A percentile compares a stretch with the other conserved stretches of the same genome.
These are phyloP conservation scores for Candida ipomoeae DNA, from an alignment of 805 yeast genomes.

Conservation along the genomic window DNA sequence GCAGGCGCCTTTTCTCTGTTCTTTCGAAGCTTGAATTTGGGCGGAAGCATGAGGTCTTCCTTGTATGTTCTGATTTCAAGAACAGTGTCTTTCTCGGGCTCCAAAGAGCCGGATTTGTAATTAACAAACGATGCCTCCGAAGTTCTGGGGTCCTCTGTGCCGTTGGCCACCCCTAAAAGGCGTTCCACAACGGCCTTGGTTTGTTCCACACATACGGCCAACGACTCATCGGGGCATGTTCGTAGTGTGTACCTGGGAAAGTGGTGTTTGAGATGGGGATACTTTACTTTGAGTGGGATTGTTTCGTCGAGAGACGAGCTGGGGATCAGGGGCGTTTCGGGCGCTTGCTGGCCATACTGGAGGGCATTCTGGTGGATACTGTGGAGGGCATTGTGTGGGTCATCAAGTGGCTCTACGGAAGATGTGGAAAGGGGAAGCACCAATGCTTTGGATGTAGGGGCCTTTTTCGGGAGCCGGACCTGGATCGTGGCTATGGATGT, in stretches of 20 bases:
- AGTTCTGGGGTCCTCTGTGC: constrained; percentile 13
- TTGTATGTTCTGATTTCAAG: constrained; percentile 64
- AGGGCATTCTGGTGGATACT: constrained; percentile 44
- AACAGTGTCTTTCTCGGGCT: constrained; percentile 18
- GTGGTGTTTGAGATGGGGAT: constrained; percentile 35
- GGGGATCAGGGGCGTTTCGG: constrained; percentile 11
- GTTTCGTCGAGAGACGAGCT: constrained; percentile 38
- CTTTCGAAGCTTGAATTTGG: constrained; percentile 67
- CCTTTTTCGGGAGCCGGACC: constrained; percentile 8
- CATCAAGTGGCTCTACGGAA: constrained; percentile 43
- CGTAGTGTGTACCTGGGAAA: constrained; percentile 39
- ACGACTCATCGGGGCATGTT: constrained; percentile 40
- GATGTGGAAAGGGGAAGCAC: constrained; percentile 16
- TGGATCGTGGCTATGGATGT: constrained; percentile 17
- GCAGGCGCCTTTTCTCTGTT: constrained; percentile 62
- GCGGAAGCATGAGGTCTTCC: constrained; percentile 84
- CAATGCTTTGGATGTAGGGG: constrained; percentile 3
- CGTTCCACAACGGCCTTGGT: constrained; percentile 56
- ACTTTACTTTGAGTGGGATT: constrained; percentile 50
- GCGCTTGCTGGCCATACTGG: constrained; percentile 31
- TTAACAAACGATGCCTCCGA: constrained; percentile 16
- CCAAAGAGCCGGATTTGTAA: constrained; percentile 17
- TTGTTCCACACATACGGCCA: constrained; percentile 44
- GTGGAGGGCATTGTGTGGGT: constrained; percentile 14
- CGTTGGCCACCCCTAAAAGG: constrained; percentile 42